Conservation (phyloP, 2,329 filamentous ascomycete genomes). For the Cladorrhinum sp. region DNA sequence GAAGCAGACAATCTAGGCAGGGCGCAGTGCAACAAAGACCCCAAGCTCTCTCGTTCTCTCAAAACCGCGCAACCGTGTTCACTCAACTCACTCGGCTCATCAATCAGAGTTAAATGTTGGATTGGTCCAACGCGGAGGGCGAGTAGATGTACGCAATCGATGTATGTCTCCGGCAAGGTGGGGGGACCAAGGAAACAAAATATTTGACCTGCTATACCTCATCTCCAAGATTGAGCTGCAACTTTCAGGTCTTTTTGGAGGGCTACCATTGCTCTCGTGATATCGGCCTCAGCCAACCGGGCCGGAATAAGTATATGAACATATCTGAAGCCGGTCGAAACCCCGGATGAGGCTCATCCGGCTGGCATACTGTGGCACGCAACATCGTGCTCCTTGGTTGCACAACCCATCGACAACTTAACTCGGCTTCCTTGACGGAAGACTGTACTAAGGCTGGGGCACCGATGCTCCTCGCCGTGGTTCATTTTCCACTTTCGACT, state of each 20-base stretch:
- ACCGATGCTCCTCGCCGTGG: not conserved
- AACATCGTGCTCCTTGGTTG: constrained; percentile 8
- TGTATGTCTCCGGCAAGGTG: not conserved
- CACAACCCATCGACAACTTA: constrained; percentile 7
- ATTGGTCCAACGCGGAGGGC: not conserved
- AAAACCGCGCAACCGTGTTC: not conserved
- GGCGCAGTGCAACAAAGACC: not conserved
- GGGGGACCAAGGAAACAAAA: too few species aligned
- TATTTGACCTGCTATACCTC: too few species aligned
- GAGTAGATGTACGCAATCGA: not conserved
- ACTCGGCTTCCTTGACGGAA: not conserved
- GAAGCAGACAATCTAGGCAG: not conserved
- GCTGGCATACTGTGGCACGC: constrained; percentile 16
- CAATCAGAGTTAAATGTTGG: not conserved
- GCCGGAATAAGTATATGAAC: not conserved
- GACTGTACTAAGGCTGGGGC: not conserved
- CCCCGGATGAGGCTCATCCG: constrained; percentile 18
- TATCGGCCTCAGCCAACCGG: not conserved
- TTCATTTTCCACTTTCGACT: not conserved
- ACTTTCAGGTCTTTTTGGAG: not conserved
- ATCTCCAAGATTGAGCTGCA: not conserved
- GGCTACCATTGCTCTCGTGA: not conserved
- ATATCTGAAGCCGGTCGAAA: not conserved
- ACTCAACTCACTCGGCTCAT: not conserved
- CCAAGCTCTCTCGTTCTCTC: not conserved